Evolutionary conservation across 1,139 yeast species (phyloP).

Genomic region (Debaryomyces coudertii): DNA sequence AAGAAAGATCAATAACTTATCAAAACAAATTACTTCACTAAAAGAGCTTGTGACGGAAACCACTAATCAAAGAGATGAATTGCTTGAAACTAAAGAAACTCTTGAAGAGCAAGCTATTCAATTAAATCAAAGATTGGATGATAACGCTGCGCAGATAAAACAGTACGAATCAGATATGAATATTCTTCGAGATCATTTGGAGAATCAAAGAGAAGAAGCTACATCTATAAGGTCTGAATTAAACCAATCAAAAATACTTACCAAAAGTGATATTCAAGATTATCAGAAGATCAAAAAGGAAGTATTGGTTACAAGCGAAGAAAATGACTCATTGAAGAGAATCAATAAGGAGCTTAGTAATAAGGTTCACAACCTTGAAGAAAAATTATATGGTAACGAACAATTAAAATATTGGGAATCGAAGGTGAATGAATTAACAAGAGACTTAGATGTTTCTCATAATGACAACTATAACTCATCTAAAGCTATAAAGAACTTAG

Average conservation of each 20-base stretch:
- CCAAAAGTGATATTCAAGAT: constrained; percentile 37
- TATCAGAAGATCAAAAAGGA: constrained; percentile 44
- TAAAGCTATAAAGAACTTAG: constrained; percentile 34
- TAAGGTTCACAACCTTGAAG: constrained; percentile 41
- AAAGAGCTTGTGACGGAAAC: constrained; percentile 57
- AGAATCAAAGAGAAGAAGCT: constrained; percentile 37
- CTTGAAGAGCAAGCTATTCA: constrained; percentile 51
- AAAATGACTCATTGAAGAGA: constrained; percentile 44
- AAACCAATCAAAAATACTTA: constrained; percentile 36
- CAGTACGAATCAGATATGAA: constrained; percentile 34
- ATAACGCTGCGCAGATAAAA: constrained; percentile 38
- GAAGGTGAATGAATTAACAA: constrained; percentile 36
- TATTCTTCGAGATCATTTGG: constrained; percentile 41
- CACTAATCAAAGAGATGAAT: constrained; percentile 50
- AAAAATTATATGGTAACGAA: constrained; percentile 48
- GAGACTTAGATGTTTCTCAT: constrained; percentile 35
- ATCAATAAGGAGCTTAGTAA: constrained; percentile 38
- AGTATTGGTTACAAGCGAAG: constrained; percentile 43
- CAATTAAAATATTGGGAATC: constrained; percentile 50
- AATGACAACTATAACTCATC: constrained; percentile 36
- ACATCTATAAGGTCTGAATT: constrained; percentile 38
- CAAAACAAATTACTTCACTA: constrained; percentile 54
- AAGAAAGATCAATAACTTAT: constrained; percentile 49
- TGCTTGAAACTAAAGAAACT: constrained; percentile 49
- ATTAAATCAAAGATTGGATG: constrained; percentile 48